Percentiles rank a stretch among this genome's conserved stretches.
phyloP scores from a whole-genome alignment of 495 filamentous ascomycete species.

The Xylaria intraflava region DNA sequence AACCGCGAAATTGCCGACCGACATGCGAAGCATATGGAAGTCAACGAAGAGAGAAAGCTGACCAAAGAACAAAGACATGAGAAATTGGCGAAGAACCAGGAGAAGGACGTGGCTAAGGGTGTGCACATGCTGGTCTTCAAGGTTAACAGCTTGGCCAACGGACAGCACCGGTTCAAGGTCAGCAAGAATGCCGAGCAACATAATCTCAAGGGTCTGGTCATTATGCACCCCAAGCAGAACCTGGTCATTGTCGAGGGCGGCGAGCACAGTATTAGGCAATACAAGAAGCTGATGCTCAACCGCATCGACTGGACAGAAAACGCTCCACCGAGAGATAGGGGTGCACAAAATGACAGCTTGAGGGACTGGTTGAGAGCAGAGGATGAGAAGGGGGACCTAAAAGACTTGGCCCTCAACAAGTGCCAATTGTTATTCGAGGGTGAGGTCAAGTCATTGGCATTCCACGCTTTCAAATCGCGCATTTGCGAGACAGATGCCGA shows the following conservation, averaged over 20 bases:
- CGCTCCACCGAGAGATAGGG: conserved; percentile 54
- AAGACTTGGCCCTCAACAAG: conserved; percentile 71
- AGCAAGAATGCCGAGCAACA: conserved; percentile 85
- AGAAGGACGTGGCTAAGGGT: conserved; percentile 80
- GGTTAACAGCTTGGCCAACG: conserved; percentile 79
- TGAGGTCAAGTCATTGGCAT: conserved; percentile 66
- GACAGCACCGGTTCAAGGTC: conserved; percentile 88
- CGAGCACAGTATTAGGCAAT: conserved; percentile 66
- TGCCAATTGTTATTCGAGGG: conserved; percentile 84
- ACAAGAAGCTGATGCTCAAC: conserved; percentile 80
- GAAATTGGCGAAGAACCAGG: conserved; percentile 76
- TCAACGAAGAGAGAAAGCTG: conserved; percentile 83
- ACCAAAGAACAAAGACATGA: conserved; percentile 85
- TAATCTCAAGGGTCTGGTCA: conserved; percentile 74
- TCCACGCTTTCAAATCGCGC: conserved; percentile 78
- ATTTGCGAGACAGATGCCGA: conserved; percentile 83
- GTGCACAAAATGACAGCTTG: conserved; percentile 54
- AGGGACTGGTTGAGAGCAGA: conserved; percentile 69
- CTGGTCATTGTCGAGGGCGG: conserved; percentile 91
- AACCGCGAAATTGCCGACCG: conserved; percentile 86
- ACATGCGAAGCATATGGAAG: conserved; percentile 61
- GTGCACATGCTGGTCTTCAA: conserved; percentile 80
- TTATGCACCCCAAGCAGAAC: conserved; percentile 82
- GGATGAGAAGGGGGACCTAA: conserved; percentile 71
- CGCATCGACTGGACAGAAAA: conserved; percentile 95